Evolutionary conservation across 1,139 yeast genomes (phyloP).

Genomic region (Blastobotrys persicus): DNA sequence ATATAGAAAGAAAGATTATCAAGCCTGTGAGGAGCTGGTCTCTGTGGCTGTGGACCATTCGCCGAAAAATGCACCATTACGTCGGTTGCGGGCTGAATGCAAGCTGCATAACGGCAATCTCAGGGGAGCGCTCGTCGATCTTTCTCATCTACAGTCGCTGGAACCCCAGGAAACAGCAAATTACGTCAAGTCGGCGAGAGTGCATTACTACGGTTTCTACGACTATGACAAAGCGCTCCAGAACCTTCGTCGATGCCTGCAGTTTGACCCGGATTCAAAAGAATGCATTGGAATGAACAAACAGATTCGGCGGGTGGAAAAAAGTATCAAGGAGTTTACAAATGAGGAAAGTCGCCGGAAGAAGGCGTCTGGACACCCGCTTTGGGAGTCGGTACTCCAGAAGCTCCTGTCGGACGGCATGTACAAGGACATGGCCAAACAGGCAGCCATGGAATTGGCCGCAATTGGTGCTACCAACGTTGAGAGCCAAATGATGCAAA

Average conservation of each 20-base stretch:
- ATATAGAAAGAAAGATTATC: slow-evolving; percentile 25
- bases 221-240: slow-evolving; percentile 52
- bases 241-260: slow-evolving; percentile 58
- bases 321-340: slow-evolving; percentile 26
- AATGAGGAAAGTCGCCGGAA: slow-evolving; percentile 17
- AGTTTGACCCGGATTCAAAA: slow-evolving; percentile 64
- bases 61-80: slow-evolving; percentile 29
- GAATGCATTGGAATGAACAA: slow-evolving; percentile 52
- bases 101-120: slow-evolving; percentile 31
- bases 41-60: slow-evolving; percentile 34
- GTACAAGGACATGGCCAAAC: slow-evolving; percentile 22
- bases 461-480: slow-evolving; percentile 16
- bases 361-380: slow-evolving; percentile 41
- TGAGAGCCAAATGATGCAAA: slow-evolving; percentile 28
- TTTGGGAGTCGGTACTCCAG: slow-evolving; percentile 31
- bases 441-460: slow-evolving; percentile 12
- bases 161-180: slow-evolving; percentile 30
- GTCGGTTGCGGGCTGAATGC: slow-evolving; percentile 36
- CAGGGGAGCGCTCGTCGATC: slow-evolving; percentile 37
- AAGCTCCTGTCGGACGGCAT: slow-evolving; percentile 22
- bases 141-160: slow-evolving; percentile 30
- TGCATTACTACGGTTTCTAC: slow-evolving; percentile 49
- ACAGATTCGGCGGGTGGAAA: slow-evolving; percentile 43
- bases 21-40: slow-evolving; percentile 32
- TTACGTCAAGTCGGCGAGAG: slow-evolving; percentile 39